phyloP scores from a whole-genome alignment of 495 filamentous ascomycete genomes.

The Rhypophila decipiens region DNA sequence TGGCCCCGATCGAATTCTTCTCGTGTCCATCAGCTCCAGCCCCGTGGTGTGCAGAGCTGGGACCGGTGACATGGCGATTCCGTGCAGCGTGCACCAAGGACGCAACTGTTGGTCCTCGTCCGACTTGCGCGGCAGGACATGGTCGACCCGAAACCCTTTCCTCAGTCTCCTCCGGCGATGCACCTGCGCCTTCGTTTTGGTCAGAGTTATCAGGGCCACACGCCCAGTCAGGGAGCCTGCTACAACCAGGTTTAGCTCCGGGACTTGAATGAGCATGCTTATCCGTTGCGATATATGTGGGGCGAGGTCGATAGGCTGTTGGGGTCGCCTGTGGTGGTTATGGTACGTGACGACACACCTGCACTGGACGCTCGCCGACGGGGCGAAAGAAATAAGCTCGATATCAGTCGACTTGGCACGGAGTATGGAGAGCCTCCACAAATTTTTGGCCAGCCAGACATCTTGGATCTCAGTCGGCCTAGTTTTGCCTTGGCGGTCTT shows the following conservation, averaged over 20 bases:
- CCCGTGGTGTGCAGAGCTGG: constrained; percentile 47
- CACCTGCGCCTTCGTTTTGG: constrained; percentile 41
- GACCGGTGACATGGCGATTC: constrained; percentile 35
- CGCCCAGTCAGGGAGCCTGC: constrained; percentile 68
- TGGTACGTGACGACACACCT: constrained; percentile 39
- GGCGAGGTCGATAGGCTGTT: constrained; percentile 29
- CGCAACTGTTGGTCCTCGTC: constrained; percentile 32
- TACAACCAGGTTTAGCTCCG: constrained; percentile 70
- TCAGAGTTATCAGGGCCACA: constrained; percentile 67
- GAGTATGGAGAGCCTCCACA: constrained; percentile 46
- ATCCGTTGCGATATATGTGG: constrained; percentile 54
- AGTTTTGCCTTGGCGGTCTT: background rate
- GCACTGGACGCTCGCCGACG: constrained; percentile 39
- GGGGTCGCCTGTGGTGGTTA: constrained; percentile 40
- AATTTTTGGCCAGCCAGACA: constrained; percentile 10
- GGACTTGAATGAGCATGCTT: constrained; percentile 69
- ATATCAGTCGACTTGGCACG: constrained; percentile 55
- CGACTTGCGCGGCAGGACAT: constrained; percentile 31
- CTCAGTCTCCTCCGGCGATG: constrained; percentile 14
- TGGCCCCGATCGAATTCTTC: constrained; percentile 20
- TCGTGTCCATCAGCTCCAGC: constrained; percentile 8
- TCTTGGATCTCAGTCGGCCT: constrained; percentile 1
- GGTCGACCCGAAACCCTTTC: constrained; percentile 38
- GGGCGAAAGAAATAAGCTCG: constrained; percentile 51
- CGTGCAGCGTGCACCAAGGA: constrained; percentile 33